Base-by-base conservation (phyloP, 2,329 filamentous ascomycete genomes). In the Fusarium nelsonii region DNA sequence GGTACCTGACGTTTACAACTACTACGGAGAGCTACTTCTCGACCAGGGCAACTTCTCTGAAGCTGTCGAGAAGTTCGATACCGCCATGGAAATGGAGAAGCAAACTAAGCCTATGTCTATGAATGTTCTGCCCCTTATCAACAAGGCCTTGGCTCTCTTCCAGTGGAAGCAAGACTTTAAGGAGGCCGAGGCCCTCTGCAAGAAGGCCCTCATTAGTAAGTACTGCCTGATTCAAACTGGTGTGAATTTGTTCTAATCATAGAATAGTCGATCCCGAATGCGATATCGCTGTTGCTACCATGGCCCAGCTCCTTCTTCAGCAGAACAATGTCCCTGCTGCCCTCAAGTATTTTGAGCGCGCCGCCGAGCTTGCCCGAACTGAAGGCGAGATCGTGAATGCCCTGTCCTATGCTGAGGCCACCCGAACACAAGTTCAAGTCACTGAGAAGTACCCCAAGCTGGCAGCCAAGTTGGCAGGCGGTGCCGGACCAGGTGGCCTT, bases 71-170 rank as follows among this genome's bases (percentile, higher is more conserved):
- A 97, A 97, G 83, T 99, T 99, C 76, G 96, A 99, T 80, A 96
- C 91, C 28, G 96, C 96, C n/a, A 94, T 98, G 71, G 94, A 98
- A 78, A 95, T 98, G 91, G 96, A 99, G 87, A 97, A 96, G 85
- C 90, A 93, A 81, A 91, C 90, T 70, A 97, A 97, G 84, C 94
- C 94, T 15, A 91, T 96, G 81, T 92, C 93, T 65, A 98, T 99
- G 91, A 99, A 99, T 76, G 96, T 99, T 32, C 84, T 99, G 69
- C 96, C 96, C 15, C 85, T 99, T 51, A 98, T 99, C 83, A 99
- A 99, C 89, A 99, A 99, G 85, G 94, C 96, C 7, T 87, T 99
- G 30, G 94, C 95, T 14, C 85, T 98, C 46, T 98, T 97, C 88
- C 96, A 99, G 80, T 97, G 94, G 92, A 98, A 97, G 86, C 92